A percentile compares a stretch with the other conserved stretches of the same genome.
Conservation (phyloP, 1,284 basidiomycete genomes). For the Ceratorhiza oryzae-sativae region DNA sequence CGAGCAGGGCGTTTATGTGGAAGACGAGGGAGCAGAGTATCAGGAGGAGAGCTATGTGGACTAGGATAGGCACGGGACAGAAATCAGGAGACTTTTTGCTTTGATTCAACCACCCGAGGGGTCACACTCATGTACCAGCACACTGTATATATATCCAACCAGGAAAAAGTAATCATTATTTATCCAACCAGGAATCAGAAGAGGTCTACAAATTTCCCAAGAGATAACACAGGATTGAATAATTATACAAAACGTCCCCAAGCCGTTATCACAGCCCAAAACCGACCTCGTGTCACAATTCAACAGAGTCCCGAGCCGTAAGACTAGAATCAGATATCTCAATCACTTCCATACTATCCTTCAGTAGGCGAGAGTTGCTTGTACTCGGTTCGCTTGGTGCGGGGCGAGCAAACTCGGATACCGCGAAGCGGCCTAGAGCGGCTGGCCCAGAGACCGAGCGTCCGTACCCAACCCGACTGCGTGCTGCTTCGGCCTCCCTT, state of each 20-base stretch:
- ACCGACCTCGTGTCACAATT: neutral
- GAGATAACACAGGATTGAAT: neutral
- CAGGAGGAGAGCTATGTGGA: slow-evolving; percentile 21
- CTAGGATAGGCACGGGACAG: neutral
- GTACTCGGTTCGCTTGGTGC: neutral
- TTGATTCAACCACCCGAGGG: neutral
- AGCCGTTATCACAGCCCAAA: neutral
- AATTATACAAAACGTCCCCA: neutral
- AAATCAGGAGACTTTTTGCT: neutral
- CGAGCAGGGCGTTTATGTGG: slow-evolving; percentile 25
- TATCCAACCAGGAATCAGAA: neutral
- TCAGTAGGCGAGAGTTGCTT: neutral
- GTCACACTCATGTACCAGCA: neutral
- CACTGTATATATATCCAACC: neutral
- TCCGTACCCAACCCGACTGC: slow-evolving; percentile 3
- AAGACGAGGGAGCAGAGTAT: slow-evolving; percentile 30
- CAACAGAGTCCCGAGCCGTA: neutral
- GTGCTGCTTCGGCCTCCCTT: slow-evolving; percentile 13
- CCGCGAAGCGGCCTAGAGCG: neutral
- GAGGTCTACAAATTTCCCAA: neutral
- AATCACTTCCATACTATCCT: slow-evolving; percentile 9
- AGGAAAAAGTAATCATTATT: neutral
- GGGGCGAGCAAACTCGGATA: neutral
- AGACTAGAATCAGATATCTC: slow-evolving; percentile 7
- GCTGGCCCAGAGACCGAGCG: slow-evolving; percentile 10